Conservation (phyloP, 2,329 filamentous ascomycete genomes). For the Colletotrichum abscissum region DNA sequence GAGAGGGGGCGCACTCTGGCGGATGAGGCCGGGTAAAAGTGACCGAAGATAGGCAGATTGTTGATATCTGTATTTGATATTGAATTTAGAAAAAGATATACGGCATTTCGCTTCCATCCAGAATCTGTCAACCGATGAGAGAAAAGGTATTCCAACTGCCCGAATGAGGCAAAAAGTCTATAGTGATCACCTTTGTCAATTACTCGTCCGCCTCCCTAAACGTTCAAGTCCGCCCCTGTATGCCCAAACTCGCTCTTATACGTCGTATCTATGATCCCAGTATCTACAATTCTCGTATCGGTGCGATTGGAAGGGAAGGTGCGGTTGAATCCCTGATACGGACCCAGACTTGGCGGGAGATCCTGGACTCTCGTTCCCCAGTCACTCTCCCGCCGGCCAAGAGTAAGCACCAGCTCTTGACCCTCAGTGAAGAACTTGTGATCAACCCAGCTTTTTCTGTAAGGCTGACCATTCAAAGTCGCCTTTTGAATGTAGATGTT, state of each 20-base stretch:
- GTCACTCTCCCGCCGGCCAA: slow-evolving; percentile 69
- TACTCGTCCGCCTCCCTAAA: background rate
- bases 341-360: slow-evolving; percentile 68
- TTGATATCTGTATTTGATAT: no score
- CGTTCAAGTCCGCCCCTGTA: background rate
- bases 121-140: background rate
- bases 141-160: background rate
- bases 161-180: background rate
- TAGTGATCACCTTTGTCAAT: no score
- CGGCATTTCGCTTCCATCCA: no score
- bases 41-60: background rate
- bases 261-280: background rate
- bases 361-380: slow-evolving; percentile 73
- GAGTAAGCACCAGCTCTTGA: slow-evolving; percentile 69
- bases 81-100: no score
- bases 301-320: slow-evolving; percentile 28
- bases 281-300: background rate
- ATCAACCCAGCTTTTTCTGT: slow-evolving; percentile 74
- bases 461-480: slow-evolving; percentile 69
- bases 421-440: slow-evolving; percentile 77
- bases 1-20: background rate
- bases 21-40: background rate
- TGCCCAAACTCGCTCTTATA: slow-evolving; percentile 18
- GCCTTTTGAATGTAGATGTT: slow-evolving; percentile 74
- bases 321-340: slow-evolving; percentile 47